Evolutionary conservation across 192 early-diverging fungal species (phyloP), one percentile per base, ranked within the genome.

Genomic region (Polychytrium aggregatum): DNA sequence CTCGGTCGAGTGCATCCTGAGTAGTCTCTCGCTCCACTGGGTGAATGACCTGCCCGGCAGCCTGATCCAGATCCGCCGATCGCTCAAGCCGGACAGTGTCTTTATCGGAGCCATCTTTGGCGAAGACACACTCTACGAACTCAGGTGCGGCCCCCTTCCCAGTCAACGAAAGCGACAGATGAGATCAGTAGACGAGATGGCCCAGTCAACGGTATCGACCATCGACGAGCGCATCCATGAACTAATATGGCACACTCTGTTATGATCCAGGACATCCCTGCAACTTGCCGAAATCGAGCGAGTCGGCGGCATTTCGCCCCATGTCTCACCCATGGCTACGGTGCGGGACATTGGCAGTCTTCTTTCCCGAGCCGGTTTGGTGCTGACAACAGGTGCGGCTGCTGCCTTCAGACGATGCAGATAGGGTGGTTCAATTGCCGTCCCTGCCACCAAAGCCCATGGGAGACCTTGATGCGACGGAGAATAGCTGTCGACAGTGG

Each of bases 21-120:
- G 85, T 60, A 85, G 75, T 42, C 49, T 94, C 48, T 75, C 81
- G 1, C 67, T 94, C 71, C 90, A 97, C 60, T 97, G 93, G 93
- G 82, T 97, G 35, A 97, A 97, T 50, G 93, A 97, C 65, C 73
- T 97, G 26, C 90, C 88, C 20, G 84, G 83, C 0, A 71, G 88
- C 37, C 64, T 97, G 59, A 89, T 90, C 20, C 88, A 93, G 59
- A 74, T 87, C 28, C 79, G 77, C 31, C 70, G 77, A 33, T 71
- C 82, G 0, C 63, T 97, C 41, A 90, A 92, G 50, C 87, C 91
- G 0, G 93, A 97, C 59, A 84, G 90, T 35, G 79, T 87, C 46
- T 97, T 97, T 60, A 76, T 97, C 41, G 91, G 82, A 9, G 85
- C 90, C 5, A 84, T 97, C 81, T 77, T 92, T 68, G 91, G 93